Evolutionary conservation across 768 basidiomycete genomes (phyloP).

Genomic region (Ephemerocybe angulata): DNA sequence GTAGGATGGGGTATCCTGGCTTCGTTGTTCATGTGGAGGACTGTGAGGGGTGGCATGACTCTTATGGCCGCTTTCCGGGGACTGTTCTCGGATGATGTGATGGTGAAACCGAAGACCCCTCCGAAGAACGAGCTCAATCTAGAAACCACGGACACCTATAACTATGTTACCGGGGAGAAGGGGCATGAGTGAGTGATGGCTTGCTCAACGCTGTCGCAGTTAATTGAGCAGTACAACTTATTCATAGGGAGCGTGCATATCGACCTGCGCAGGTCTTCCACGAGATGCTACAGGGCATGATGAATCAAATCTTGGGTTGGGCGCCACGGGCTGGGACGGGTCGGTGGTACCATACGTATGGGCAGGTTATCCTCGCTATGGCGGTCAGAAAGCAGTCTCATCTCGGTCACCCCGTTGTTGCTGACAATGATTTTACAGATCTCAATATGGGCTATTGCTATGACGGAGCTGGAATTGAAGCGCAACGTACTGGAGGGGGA

Average conservation of each 20-base stretch:
- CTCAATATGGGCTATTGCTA: conserved; percentile 21
- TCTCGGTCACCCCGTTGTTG: not conserved
- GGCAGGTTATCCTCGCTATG: conserved; percentile 17
- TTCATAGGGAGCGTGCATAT: conserved; percentile 15
- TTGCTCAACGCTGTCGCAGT: not conserved
- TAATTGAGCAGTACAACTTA: not conserved
- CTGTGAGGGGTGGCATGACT: conserved; percentile 15
- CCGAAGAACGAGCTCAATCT: conserved; percentile 18
- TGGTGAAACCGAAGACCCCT: conserved; percentile 19
- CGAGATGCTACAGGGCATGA: conserved; percentile 19
- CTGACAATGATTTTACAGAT: conserved; percentile 8
- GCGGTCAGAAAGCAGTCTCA: conserved; percentile 10
- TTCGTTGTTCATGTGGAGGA: conserved; percentile 17
- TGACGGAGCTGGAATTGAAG: conserved; percentile 22
- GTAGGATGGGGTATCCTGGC: conserved; percentile 19
- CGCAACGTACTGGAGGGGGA: conserved; percentile 13
- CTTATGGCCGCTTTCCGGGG: conserved; percentile 17
- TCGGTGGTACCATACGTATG: conserved; percentile 19
- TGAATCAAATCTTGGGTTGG: conserved; percentile 21
- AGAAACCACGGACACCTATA: conserved; percentile 13
- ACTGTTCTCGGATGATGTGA: conserved; percentile 17
- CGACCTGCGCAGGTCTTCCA: conserved; percentile 25
- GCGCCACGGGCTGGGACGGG: conserved; percentile 17
- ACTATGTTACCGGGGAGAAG: conserved; percentile 17
- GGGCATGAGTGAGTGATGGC: conserved; percentile 10